Percentiles rank a stretch among this genome's conserved stretches.
Conservation (phyloP, 768 basidiomycete species). For the Sporobolomyces phaffii region DNA sequence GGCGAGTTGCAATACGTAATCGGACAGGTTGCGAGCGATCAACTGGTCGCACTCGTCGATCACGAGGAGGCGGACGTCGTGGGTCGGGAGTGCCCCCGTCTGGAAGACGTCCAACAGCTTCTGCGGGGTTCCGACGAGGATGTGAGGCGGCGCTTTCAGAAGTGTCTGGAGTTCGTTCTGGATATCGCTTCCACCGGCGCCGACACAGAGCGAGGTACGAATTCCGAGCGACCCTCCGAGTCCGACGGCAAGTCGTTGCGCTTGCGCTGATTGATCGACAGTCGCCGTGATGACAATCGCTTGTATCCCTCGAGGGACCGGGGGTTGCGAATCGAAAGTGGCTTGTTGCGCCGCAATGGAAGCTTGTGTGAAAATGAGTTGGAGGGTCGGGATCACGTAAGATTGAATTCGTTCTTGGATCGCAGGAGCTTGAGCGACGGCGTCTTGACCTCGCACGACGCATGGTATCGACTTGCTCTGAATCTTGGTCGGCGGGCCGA, state of each 20-base stretch:
- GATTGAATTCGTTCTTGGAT: slow-evolving; percentile 98
- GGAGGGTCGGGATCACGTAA: slow-evolving; percentile 86
- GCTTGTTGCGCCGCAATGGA: slow-evolving; percentile 12
- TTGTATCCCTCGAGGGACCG: slow-evolving; percentile 65
- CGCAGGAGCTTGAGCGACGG: slow-evolving; percentile 97
- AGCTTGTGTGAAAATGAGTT: slow-evolving; percentile 56
- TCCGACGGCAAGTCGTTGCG: slow-evolving; percentile 89
- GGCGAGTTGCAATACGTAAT: slow-evolving; percentile 87
- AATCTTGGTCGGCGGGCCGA: slow-evolving; percentile 98
- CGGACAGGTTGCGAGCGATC: slow-evolving; percentile 92
- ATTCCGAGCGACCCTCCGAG: slow-evolving; percentile 89
- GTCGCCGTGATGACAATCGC: slow-evolving; percentile 95
- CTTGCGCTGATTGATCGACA: slow-evolving; percentile 96
- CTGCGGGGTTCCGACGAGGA: slow-evolving; percentile 95
- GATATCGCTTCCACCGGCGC: slow-evolving; percentile 48
- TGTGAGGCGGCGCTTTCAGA: slow-evolving; percentile 79
- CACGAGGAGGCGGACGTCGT: slow-evolving; percentile 83
- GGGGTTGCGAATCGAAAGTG: slow-evolving; percentile 28
- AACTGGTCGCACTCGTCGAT: slow-evolving; percentile 97
- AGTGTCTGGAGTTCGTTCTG: slow-evolving; percentile 66
- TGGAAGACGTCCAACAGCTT: slow-evolving; percentile 89
- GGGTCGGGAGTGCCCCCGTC: slow-evolving; percentile 18
- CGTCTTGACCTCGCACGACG: slow-evolving; percentile 80
- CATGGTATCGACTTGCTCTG: slow-evolving; percentile 95
- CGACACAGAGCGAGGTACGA: slow-evolving; percentile 74